Evolutionary conservation across 2,329 filamentous ascomycete genomes (phyloP), one percentile per base, ranked within the genome.

Genomic region (Pestalotiopsis sp.): DNA sequence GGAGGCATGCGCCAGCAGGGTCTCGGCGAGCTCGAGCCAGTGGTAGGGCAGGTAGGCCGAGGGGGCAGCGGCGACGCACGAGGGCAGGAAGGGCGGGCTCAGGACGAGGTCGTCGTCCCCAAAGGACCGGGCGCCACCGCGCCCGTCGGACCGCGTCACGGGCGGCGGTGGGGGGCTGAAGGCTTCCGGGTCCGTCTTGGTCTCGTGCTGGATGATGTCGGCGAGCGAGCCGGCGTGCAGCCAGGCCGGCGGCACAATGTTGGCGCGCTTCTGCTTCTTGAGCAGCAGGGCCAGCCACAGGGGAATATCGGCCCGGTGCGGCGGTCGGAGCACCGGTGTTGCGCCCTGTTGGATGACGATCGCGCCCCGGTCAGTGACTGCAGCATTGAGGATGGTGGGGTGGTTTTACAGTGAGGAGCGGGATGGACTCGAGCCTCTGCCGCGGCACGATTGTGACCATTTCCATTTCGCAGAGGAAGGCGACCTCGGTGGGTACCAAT

Each of bases 381-480:
- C 25, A 57, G 20, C 52, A 64, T 57, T 71, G 77, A 71, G 66
- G 70, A 69, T 72, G 68, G 72, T 57, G 68, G 63, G 69, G 62
- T 72, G 62, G 64, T 67, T 67, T 85, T 85, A 98, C 96, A 72
- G 92, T 91, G 67, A 99, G 88, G 71, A 99, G 87, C 74, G 93
- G 87, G 71, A 99, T 92, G 73, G 89, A 90, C 73, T 98, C 94
- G 66, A 99, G 90, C 72, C 93, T 89, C 80, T 98, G 95, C 66
- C 96, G 93, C 45, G 96, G 96, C 64, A 98, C 90, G 25, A 99
- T 88, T 0, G 95, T 98, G 67, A 99, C 92, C 76, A 94, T 89
- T 83, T 98, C 95, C 94, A 98, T 98, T 83, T 99, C 96, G 81
- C 95, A 97, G 36, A 98, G 85, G 77, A 98, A 99, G 64, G 94